A percentile compares a stretch with the other conserved stretches of the same genome.
Conservation (phyloP, 129 eudicot genomes). For the Cynara cardunculus region DNA sequence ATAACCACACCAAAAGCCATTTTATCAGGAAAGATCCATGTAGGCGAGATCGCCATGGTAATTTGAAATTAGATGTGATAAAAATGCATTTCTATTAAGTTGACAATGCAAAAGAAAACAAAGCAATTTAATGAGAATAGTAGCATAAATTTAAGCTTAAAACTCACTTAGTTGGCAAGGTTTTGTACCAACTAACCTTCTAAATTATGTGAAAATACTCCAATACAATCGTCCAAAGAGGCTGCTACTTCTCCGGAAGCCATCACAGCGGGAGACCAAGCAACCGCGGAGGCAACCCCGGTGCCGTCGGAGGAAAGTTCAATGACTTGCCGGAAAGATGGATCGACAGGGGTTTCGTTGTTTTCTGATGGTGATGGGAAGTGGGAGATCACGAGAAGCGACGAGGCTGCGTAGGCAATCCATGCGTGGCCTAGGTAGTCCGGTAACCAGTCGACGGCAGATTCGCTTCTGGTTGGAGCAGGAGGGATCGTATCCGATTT, state of each 20-base stretch:
- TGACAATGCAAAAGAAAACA: background rate
- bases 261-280: constrained; percentile 66
- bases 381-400: constrained; percentile 90
- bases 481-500: constrained; percentile 70
- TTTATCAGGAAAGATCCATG: background rate
- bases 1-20: background rate
- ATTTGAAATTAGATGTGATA: background rate
- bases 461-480: constrained; percentile 45
- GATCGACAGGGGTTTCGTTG: constrained; percentile 38
- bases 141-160: background rate
- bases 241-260: constrained; percentile 74
- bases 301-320: constrained; percentile 52
- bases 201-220: constrained; percentile 37
- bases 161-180: constrained; percentile 1
- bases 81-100: background rate
- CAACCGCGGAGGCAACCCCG: constrained; percentile 45
- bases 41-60: background rate
- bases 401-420: constrained; percentile 91
- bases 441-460: constrained; percentile 62
- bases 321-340: constrained; percentile 69
- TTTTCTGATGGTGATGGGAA: constrained; percentile 54
- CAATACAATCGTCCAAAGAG: constrained; percentile 48
- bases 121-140: background rate
- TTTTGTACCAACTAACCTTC: constrained; percentile 40
- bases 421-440: constrained; percentile 84